Evolutionary conservation across 495 filamentous ascomycete species (phyloP), one percentile per base, ranked within the genome.

Genomic region (Astrocystis sublimbata): DNA sequence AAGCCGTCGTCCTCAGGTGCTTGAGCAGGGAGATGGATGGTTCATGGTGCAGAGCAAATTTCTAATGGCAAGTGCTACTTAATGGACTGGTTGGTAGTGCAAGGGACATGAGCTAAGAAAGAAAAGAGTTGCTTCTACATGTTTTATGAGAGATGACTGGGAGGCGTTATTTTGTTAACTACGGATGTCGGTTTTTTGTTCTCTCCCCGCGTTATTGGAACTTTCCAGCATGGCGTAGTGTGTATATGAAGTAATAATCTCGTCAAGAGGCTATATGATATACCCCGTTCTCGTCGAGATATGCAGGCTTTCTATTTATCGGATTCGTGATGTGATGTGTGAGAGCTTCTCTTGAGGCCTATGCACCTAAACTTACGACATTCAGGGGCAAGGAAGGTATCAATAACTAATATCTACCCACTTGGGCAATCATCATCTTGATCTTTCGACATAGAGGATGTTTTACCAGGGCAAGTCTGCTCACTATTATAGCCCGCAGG

Each of bases 1-100:
- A 70, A 68, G 35, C 13, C 61, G 49, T 53, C 49, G 40, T 52
- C 55, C 13, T 58, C 41, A 4, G 52, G 47, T 24, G n/a, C 31
- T 42, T 43, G 15, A 47, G 45, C 8, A 47, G 7, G 24, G 13
- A 30, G 4, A 17, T 55, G 8, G 24, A n/a, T 2, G 24, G 3
- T 24, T 47, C 9, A 46, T 38, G 10, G 23, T 4, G 10, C 26
- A n/a, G 13, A 26, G 31, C 49, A 7, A 13, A n/a, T 59, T 38
- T 31, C 43, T n/a, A n/a, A n/a, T n/a, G n/a, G 19, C 26, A 40
- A 21, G 8, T 28, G 38, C 54, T 45, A 28, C 24, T 54, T 9
- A 26, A 60, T 41, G 42, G 38, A 28, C 26, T 50, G n/a, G 12
- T 31, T 17, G 35, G 31, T 52, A 33, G 53, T 41, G 21, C 35